Conservation (phyloP, 352 stramenopile genomes). For the Globisporangium takayamanum region DNA sequence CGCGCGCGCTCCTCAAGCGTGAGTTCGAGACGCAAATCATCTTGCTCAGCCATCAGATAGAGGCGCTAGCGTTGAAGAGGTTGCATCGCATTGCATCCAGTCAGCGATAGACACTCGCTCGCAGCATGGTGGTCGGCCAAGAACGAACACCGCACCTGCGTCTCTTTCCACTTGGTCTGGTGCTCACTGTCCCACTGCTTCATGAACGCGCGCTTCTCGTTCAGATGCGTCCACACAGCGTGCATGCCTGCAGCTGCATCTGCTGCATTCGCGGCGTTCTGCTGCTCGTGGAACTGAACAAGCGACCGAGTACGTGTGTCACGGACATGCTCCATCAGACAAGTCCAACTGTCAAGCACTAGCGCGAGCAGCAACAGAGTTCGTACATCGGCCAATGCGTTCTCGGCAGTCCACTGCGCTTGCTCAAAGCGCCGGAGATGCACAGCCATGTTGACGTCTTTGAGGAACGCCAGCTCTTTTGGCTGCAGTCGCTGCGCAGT, state of each 20-base stretch:
- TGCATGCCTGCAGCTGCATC: conserved; percentile 18
- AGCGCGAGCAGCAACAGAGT: background rate
- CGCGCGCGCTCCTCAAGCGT: conserved; percentile 39
- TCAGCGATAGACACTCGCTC: background rate
- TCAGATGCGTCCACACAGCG: conserved; percentile 36
- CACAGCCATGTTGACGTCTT: conserved; percentile 64
- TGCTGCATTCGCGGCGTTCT: conserved; percentile 17
- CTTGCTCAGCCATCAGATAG: conserved; percentile 29
- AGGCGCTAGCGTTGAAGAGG: conserved; percentile 14
- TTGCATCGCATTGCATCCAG: background rate
- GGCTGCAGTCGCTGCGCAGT: conserved; percentile 37
- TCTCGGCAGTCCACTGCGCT: conserved; percentile 47
- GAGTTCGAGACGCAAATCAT: conserved; percentile 57
- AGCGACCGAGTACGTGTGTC: background rate
- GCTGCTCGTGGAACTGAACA: conserved; percentile 25
- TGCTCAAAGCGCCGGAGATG: conserved; percentile 58
- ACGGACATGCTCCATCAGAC: background rate
- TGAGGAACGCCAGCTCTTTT: conserved; percentile 40
- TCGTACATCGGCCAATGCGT: conserved; percentile 32
- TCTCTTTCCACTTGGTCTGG: conserved; percentile 44
- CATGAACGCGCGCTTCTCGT: conserved; percentile 56
- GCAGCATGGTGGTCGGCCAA: no score
- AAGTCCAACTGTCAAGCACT: background rate
- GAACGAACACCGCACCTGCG: conserved; percentile 28
- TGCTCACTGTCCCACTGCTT: conserved; percentile 53